Evolutionary conservation across 805 yeast species (phyloP), one percentile per base, ranked within the genome.

Genomic region (Starmerella vitae): DNA sequence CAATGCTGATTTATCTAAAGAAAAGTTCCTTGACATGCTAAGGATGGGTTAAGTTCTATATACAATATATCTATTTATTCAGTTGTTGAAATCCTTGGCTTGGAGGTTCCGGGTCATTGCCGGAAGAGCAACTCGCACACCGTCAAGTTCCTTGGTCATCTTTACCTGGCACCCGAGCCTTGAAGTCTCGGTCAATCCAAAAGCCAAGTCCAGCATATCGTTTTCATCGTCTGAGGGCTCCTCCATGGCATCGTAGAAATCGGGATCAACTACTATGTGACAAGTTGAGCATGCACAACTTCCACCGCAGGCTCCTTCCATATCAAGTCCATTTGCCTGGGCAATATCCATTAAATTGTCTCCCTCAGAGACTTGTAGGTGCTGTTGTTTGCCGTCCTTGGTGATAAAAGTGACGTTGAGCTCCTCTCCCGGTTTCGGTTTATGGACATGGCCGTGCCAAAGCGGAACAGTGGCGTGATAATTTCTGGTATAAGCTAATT

Each of bases 251-350:
- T 91, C 98, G 61, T 84, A 91, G 58, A 66, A 85, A 33, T 80
- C 95, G 1, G 98, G 97, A 57, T 91, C 98, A 29, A 91, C 85
- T 36, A 91, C 88, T 38, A 91, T 78, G 62, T 91, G 98, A 57
- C 98, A 91, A 0, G 98, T 91, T 4, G 96, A 85, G 59, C 98
- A 91, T 1, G 98, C 98, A 67, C 98, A 91, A 3, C 96, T 84
- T 3, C 97, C 98, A 18, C 98, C 98, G 62, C 98, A 91, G 0
- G 98, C 98, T 33, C 83, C 68, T 59, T 91, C 98, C 91, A 91
- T 86, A 49, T 91, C 98, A 42, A 91, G 61, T 52, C 86, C 79
- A 56, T 86, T 63, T 3, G 91, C 93, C 62, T 91, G 97, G 5
- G 97, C 98, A 41, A 91, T 84, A 57, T 91, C 98, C 57, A 91